Evolutionary conservation across 2,329 filamentous ascomycete species (phyloP).

Genomic region (Tolypocladium paradoxum): DNA sequence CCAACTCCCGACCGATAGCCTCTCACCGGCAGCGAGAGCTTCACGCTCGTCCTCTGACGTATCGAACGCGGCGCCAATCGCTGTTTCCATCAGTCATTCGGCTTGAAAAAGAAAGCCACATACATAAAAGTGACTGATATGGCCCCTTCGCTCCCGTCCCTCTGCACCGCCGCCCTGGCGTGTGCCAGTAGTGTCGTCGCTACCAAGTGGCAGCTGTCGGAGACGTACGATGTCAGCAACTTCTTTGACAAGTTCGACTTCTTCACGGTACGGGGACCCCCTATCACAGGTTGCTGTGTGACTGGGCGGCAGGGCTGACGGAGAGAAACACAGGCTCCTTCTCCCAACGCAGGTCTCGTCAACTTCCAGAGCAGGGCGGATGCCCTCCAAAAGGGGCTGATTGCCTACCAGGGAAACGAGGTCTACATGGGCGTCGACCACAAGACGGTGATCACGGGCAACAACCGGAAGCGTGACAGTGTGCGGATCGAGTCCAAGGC

Average conservation of each 20-base stretch:
- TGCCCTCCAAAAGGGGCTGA: conserved; percentile 24
- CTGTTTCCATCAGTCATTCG: conserved; percentile 16
- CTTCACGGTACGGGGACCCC: conserved; percentile 19
- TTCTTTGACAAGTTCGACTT: conserved; percentile 39
- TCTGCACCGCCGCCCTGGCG: conserved; percentile 27
- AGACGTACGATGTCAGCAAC: conserved; percentile 30
- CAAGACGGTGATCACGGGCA: conserved; percentile 11
- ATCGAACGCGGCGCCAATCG: conserved; percentile 32
- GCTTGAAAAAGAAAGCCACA: no score
- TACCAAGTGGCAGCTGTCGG: conserved; percentile 25
- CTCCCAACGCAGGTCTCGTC: conserved; percentile 58
- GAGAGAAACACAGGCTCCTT: conserved; percentile 19
- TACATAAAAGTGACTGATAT: conserved; percentile 20
- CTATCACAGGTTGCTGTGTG: conserved; percentile 1
- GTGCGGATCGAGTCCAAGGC: conserved; percentile 55
- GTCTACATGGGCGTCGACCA: conserved; percentile 30
- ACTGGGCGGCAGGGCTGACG: not conserved
- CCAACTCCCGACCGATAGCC: not conserved
- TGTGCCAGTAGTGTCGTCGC: conserved; percentile 21
- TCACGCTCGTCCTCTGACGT: conserved; percentile 30
- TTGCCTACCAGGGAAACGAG: conserved; percentile 18
- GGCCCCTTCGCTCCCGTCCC: conserved; percentile 28
- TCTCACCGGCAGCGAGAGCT: conserved; percentile 10
- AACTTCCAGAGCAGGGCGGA: conserved; percentile 31
- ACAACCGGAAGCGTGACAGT: conserved; percentile 34